Conservation (phyloP, 2,329 filamentous ascomycete species). For the Podosphaera fusca region DNA sequence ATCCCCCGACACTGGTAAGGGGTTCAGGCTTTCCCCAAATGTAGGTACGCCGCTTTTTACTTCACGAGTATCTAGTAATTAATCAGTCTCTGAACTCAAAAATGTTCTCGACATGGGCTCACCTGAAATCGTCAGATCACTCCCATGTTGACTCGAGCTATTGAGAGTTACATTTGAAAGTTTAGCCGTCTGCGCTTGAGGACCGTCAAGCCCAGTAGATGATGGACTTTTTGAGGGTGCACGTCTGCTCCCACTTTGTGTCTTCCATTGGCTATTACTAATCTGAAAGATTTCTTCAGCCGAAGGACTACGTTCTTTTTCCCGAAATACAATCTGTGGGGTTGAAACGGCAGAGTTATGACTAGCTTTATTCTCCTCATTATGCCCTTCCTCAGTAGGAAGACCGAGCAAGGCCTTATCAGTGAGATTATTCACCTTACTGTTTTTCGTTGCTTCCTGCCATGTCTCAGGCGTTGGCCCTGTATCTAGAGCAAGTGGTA, state of each 20-base stretch:
- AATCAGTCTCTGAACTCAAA: slow-evolving; percentile 17
- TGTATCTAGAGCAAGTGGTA: slow-evolving; percentile 52
- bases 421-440: slow-evolving; percentile 12
- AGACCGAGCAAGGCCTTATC: slow-evolving; percentile 35
- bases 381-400: slow-evolving; percentile 19
- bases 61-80: slow-evolving; percentile 18
- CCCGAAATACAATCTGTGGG: slow-evolving; percentile 82
- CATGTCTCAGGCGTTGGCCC: slow-evolving; percentile 27
- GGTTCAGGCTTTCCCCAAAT: slow-evolving; percentile 13
- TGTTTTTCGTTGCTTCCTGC: slow-evolving; percentile 21
- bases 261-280: slow-evolving; percentile 24
- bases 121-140: slow-evolving; percentile 53
- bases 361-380: slow-evolving; percentile 11
- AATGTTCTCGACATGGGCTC: slow-evolving; percentile 50
- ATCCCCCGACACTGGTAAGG: slow-evolving; percentile 9
- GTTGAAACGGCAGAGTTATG: slow-evolving; percentile 33
- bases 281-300: slow-evolving; percentile 30
- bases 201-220: slow-evolving; percentile 12
- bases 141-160: slow-evolving; percentile 16
- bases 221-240: slow-evolving; percentile 8
- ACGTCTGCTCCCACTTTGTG: slow-evolving; percentile 10
- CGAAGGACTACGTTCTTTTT: slow-evolving; percentile 47
- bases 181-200: slow-evolving; percentile 11
- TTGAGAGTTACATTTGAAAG: slow-evolving; percentile 11
- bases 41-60: slow-evolving; percentile 16